A percentile compares a stretch with the other conserved stretches of the same genome.
Conservation (phyloP, 2,329 filamentous ascomycete species). For the Colletotrichum sojae region DNA sequence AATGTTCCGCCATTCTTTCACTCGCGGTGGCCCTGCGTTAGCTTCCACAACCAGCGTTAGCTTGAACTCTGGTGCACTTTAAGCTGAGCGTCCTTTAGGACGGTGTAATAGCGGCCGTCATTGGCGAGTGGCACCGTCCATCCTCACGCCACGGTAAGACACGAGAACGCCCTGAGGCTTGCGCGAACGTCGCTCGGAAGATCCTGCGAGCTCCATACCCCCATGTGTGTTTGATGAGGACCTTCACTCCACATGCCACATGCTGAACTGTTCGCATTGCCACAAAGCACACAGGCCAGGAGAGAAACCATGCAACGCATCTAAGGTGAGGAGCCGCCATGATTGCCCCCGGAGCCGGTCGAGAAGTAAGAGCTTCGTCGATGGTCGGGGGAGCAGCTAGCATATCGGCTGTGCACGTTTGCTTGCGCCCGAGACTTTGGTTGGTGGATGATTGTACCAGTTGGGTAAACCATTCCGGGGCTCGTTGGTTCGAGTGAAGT, state of each 20-base stretch:
- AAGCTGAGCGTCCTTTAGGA: conserved; percentile 26
- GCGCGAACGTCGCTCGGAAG: conserved; percentile 28
- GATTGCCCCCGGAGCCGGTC: conserved; percentile 7
- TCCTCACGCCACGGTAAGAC: conserved; percentile 38
- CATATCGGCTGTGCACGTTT: conserved; percentile 6
- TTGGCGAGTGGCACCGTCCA: conserved; percentile 19
- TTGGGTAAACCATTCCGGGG: conserved; percentile 4
- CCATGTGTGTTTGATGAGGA: conserved; percentile 32
- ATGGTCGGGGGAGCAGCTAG: background rate
- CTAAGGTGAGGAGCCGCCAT: background rate
- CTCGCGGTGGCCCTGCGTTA: conserved; percentile 26
- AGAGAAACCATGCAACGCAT: conserved; percentile 23
- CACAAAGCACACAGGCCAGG: conserved; percentile 14
- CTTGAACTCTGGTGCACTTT: conserved; percentile 13
- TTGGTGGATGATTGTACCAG: background rate
- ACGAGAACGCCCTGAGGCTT: conserved; percentile 18
- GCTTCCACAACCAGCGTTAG: conserved; percentile 25
- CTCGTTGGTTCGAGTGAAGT: conserved; percentile 4
- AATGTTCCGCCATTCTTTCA: conserved; percentile 26
- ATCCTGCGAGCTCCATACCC: conserved; percentile 3
- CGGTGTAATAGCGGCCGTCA: conserved; percentile 6
- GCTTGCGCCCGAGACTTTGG: conserved; percentile 4
- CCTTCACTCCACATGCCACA: conserved; percentile 31
- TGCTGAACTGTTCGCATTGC: conserved; percentile 14
- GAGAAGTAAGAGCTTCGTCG: conserved; percentile 9